Conservation (phyloP, 208 protist species). For the Acanthamoeba royreba region DNA sequence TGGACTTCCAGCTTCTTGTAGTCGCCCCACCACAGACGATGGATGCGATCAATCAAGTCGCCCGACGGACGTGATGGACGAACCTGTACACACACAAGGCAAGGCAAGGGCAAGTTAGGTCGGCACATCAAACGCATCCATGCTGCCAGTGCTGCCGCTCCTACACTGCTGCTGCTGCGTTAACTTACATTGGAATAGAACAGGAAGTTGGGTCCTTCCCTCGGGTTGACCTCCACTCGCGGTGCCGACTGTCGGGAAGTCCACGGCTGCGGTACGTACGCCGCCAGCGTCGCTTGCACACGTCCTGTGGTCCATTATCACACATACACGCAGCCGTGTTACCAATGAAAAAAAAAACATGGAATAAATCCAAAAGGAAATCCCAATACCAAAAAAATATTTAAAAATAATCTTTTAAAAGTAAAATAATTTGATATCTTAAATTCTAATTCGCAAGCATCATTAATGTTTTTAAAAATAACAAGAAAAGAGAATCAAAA, state of each 20-base stretch:
- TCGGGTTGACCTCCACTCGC: not conserved
- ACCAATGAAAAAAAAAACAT: too few species aligned
- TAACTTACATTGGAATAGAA: not conserved
- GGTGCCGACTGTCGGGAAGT: not conserved
- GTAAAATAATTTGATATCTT: too few species aligned
- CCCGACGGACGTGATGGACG: not conserved
- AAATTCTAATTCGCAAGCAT: too few species aligned
- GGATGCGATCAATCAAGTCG: slow-evolving; percentile 20
- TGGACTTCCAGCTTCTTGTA: not conserved
- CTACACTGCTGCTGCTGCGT: not conserved
- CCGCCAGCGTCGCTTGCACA: not conserved
- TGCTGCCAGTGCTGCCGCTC: not conserved
- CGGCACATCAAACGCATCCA: not conserved
- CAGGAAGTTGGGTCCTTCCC: not conserved
- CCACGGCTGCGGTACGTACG: not conserved
- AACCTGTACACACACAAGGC: not conserved
- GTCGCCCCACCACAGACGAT: not conserved
- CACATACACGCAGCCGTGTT: not conserved
- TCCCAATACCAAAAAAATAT: not conserved
- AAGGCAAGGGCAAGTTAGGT: not conserved
- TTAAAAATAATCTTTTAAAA: too few species aligned
- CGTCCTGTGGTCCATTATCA: too few species aligned
- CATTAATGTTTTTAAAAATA: too few species aligned
- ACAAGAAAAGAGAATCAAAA: not conserved
- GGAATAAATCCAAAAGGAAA: not conserved